Conservation (phyloP, 495 filamentous ascomycete genomes). For the Friedmanniomyces endolithicus region DNA sequence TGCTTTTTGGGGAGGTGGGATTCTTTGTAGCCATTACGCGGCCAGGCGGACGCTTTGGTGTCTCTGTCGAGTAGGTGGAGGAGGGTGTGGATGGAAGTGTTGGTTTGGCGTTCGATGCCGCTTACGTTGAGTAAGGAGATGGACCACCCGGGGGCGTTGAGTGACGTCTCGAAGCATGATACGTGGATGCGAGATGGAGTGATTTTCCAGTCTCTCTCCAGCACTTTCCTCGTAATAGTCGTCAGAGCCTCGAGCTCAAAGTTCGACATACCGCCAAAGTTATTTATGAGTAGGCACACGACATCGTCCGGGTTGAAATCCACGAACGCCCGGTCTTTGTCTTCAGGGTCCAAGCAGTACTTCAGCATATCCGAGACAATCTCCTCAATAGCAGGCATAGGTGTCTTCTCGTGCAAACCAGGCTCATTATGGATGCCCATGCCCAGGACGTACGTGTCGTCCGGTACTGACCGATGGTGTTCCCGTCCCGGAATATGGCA, state of each 20-base stretch:
- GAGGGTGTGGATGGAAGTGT: slow-evolving; percentile 36
- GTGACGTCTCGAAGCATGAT: slow-evolving; percentile 46
- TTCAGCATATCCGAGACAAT: slow-evolving; percentile 42
- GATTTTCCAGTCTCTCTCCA: slow-evolving; percentile 39
- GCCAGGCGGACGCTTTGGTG: slow-evolving; percentile 43
- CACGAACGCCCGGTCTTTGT: slow-evolving; percentile 46
- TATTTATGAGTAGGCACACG: slow-evolving; percentile 46
- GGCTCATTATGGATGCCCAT: slow-evolving; percentile 55
- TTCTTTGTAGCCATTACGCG: slow-evolving; percentile 25
- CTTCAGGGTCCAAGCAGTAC: slow-evolving; percentile 43
- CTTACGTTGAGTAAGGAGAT: slow-evolving; percentile 45
- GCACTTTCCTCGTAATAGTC: slow-evolving; percentile 39
- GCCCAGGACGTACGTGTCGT: slow-evolving; percentile 43
- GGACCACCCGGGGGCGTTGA: slow-evolving; percentile 51
- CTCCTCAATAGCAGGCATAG: slow-evolving; percentile 41
- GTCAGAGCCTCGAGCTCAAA: slow-evolving; percentile 48
- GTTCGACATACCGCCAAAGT: slow-evolving; percentile 50
- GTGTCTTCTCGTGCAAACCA: slow-evolving; percentile 43
- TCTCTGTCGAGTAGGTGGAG: slow-evolving; percentile 41
- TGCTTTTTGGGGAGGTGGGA: slow-evolving; percentile 16
- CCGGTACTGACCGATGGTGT: slow-evolving; percentile 39
- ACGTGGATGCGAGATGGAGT: slow-evolving; percentile 29
- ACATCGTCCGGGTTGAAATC: slow-evolving; percentile 42
- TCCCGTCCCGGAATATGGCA: slow-evolving; percentile 50
- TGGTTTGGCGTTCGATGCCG: slow-evolving; percentile 34